Base-by-base conservation (phyloP, 1,284 basidiomycete species). In the Ceraceosorus guamensis region DNA sequence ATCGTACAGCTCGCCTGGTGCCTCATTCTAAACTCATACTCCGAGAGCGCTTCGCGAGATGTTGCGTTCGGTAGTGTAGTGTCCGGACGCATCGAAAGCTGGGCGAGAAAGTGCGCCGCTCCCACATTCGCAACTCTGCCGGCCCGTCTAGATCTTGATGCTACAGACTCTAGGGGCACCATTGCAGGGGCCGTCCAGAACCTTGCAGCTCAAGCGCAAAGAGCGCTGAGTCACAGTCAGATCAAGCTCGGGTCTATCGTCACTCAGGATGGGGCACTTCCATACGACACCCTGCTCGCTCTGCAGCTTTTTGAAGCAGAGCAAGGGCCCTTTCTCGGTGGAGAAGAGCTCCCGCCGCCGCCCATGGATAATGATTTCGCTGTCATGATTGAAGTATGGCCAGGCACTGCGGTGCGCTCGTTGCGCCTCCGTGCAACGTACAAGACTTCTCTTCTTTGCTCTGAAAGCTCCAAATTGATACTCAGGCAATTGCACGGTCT, bases 351-450 rank as follows among this genome's bases (percentile, higher is more conserved):
- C n/a, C 48, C 45, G 1, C 54, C 53, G 8, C 59, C 59, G 18
- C 45, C 51, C n/a, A 60, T 60, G 59, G 37, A 46, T 30, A 60
- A 60, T 41, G 59, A 60, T 30, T 60, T 60, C 14, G 48, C 55
- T 33, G 37, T 49, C 48, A 60, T 60, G 59, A 39, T 60, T 13
- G 55, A 60, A 37, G 39, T 52, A 6, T 60, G 59, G 59, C 59
- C 51, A 33, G 30, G 4, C 47, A 37, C 46, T 50, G 35, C 14
- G 49, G 45, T 43, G 47, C 24, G 14, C 32, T 30, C 46, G 46
- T 14, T 51, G 11, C 10, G 50, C 7, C 33, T 51, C 11, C 33
- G 39, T 10, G 39, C 54, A 49, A 60, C 58, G 13, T 60, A 56
- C 46, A 49, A 56, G 6, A 13, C 14, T 16, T 30, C 46, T 18